These are phyloP conservation scores for Codiaeum variegatum DNA, from an alignment of 441 rosid genomes.

Conservation along the genomic window DNA sequence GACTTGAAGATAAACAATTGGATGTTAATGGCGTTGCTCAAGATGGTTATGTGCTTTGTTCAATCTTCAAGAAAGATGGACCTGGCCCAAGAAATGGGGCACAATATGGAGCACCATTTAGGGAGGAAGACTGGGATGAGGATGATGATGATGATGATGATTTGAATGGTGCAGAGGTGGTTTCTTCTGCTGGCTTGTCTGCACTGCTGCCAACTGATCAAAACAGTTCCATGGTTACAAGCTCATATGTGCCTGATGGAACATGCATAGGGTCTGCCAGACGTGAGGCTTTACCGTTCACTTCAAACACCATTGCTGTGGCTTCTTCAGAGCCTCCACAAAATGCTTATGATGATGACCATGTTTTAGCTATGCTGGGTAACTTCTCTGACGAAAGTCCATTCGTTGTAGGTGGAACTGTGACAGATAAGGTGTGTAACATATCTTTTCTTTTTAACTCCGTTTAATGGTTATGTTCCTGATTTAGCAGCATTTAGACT, in stretches of 20 bases:
- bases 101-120: constrained; percentile 81
- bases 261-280: constrained; percentile 23
- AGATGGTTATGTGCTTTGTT: constrained; percentile 60
- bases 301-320: neutral
- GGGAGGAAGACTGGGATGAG: constrained; percentile 78
- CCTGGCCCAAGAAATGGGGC: constrained; percentile 82
- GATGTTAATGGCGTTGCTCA: constrained; percentile 42
- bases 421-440: neutral
- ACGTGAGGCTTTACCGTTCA: neutral
- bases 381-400: constrained; percentile 11
- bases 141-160: constrained; percentile 28
- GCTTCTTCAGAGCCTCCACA: neutral
- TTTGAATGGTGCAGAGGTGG: neutral
- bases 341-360: constrained; percentile 7
- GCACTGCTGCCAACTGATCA: constrained; percentile 9
- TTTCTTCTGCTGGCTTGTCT: neutral
- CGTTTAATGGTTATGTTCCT: neutral
- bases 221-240: constrained; percentile 18
- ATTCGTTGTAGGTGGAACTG: neutral
- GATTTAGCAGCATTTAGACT: neutral
- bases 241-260: constrained; percentile 19
- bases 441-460: neutral
- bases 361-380: constrained; percentile 12
- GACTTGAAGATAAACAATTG: constrained; percentile 47
- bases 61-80: constrained; percentile 66